Conservation (phyloP, 1,284 basidiomycete genomes). For the Boletus holoroseus region DNA sequence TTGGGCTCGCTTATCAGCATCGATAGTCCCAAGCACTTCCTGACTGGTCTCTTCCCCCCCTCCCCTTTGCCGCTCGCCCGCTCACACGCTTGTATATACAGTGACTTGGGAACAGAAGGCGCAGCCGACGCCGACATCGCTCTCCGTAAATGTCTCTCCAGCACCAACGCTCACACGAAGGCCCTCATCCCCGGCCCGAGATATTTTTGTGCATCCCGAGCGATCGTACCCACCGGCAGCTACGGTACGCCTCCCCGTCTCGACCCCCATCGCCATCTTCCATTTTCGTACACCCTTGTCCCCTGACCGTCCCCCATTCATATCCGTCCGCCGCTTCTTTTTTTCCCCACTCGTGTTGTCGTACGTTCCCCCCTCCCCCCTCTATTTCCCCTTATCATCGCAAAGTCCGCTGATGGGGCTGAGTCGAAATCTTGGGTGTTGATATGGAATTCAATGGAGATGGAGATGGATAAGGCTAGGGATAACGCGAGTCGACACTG, state of each 20-base stretch:
- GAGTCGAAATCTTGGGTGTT: neutral
- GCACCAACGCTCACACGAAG: slow-evolving; percentile 30
- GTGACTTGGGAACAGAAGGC: slow-evolving; percentile 63
- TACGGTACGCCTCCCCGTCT: slow-evolving; percentile 42
- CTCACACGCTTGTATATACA: slow-evolving; percentile 19
- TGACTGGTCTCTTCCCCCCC: no score
- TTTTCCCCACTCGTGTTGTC: slow-evolving; percentile 2
- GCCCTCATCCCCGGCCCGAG: slow-evolving; percentile 56
- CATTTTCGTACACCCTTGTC: neutral
- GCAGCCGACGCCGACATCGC: slow-evolving; percentile 60
- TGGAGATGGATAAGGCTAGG: neutral
- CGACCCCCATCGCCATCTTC: neutral
- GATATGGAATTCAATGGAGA: neutral
- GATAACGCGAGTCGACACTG: neutral
- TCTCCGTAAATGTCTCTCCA: slow-evolving; percentile 52
- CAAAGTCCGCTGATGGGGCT: slow-evolving; percentile 13
- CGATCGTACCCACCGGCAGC: slow-evolving; percentile 57
- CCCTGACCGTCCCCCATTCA: slow-evolving; percentile 3
- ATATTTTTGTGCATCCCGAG: slow-evolving; percentile 58
- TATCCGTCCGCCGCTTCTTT: slow-evolving; percentile 14
- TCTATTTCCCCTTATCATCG: slow-evolving; percentile 14
- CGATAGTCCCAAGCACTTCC: neutral
- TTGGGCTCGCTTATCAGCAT: slow-evolving; percentile 6
- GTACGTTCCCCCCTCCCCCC: neutral
- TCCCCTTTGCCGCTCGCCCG: neutral